Base-by-base conservation (phyloP, 495 filamentous ascomycete species). In the Tuber melanosporum region DNA sequence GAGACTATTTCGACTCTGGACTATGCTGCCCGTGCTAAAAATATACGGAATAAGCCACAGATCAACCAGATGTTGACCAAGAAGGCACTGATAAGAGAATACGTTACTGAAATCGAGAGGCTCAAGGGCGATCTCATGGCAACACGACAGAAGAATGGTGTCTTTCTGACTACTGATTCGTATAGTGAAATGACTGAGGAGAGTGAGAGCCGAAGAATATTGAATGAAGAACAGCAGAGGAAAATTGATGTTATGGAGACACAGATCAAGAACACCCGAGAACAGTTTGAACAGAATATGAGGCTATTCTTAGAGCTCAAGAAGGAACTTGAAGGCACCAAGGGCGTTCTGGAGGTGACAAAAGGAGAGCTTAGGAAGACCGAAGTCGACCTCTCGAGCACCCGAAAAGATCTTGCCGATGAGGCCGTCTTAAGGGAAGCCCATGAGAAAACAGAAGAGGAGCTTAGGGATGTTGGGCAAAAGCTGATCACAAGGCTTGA, bases 1-100 rank as follows among this genome's bases (percentile, higher is more conserved):
- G 95, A 99, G 84, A 99, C 95, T 0, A 98, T 98, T 72, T 98
- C 95, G 2, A 98, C 96, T 0, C 87, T 99, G 4, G 95, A 99
- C 83, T 99, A 99, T 83, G 96, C 95, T 15, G 97, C 98, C 83
- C 89, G 95, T 36, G 95, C 96, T 4, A 99, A 99, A 86, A 97
- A 98, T 81, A 99, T 99, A 78, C 92, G 93, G 36, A 99, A 99
- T 84, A 97, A 98, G 84, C 95, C 95, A 7, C 95, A 99, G 82
- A 89, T 96, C 80, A 98, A 98, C 84, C 92, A 92, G 45, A 89
- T 92, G 81, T 89, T 97, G 74, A 93, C 92, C 26, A 99, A 98
- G 84, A 95, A 95, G 84, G 97, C 93, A 6, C 85, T 98, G 32
- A 88, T 99, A 0, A 89, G 89, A 43, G 96, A 99, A 73, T 96